phyloP scores from a whole-genome alignment of 495 filamentous ascomycete genomes.

The Aspergillus steynii region DNA sequence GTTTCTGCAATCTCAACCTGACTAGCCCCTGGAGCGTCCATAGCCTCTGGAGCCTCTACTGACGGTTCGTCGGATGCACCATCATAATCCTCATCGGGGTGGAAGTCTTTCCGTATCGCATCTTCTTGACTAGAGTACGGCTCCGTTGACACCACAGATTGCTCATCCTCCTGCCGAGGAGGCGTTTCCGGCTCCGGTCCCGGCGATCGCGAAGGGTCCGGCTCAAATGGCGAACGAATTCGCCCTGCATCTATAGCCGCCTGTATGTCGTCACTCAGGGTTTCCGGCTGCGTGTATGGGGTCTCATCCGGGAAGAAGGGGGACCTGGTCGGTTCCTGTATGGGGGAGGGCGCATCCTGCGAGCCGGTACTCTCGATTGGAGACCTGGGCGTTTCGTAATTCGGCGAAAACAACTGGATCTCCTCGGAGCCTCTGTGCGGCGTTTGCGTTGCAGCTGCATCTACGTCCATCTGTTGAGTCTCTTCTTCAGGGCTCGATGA shows the following conservation, averaged over 20 bases:
- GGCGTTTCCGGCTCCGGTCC: neutral
- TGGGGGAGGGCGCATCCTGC: no score
- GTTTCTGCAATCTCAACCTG: neutral
- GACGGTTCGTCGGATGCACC: neutral
- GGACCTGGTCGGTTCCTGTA: no score
- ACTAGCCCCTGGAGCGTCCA: neutral
- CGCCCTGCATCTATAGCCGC: no score
- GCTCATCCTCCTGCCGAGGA: neutral
- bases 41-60: neutral
- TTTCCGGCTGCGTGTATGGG: no score
- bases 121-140: neutral
- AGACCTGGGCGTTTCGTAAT: neutral
- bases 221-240: no score
- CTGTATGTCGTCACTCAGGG: no score
- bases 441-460: neutral
- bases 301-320: no score
- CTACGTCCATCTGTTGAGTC: neutral
- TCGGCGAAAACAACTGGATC: neutral
- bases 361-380: neutral
- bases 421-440: no score
- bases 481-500: neutral
- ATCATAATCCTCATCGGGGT: neutral
- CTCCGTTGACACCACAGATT: neutral
- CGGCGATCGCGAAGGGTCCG: no score
- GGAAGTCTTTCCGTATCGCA: neutral